Evolutionary conservation across 306 rosid species (phyloP), one percentile per base, ranked within the genome.

Genomic region (Trifolium dubium): DNA sequence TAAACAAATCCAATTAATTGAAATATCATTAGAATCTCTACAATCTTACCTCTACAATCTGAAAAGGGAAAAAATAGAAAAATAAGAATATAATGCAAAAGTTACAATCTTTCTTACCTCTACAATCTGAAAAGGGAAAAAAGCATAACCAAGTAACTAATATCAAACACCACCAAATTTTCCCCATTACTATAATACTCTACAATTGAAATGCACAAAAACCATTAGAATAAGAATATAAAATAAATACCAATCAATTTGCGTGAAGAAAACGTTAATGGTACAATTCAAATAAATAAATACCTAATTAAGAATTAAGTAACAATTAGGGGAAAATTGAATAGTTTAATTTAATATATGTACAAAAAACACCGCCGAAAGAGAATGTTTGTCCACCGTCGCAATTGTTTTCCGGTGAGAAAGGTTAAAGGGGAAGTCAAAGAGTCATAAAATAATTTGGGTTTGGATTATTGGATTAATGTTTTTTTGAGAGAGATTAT

Each of bases 101-200:
- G 64, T 55, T 63, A 18, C 9, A 37, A 37, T 37, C 64, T 40
- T 9, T 11, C 55, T 75, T 76, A 92, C 97, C 96, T 88, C 96
- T 85, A 53, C 81, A 85, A 47, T 81, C 68, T 4, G 93, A 85
- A 61, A 62, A 80, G 31, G 71, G 67, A 69, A 86, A 11, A 32
- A 86, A 31, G 39, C 86, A 86, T 4, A 82, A 60, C 68, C 72
- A 70, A 41, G 77, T 61, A 41, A 77, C 83, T 73, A 85, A 40
- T 19, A 86, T 35, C 64, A 89, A 77, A 89, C 92, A 83, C 73
- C 92, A 83, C 73, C 86, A 60, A 37, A 64, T 63, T 46, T 72
- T 83, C 34, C 74, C 87, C 97, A 89, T 92, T 92, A 64, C 41
- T 71, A 23, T 23, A 35, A 39, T 23, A 34, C 64, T 77, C 96